Conservation (phyloP, 768 basidiomycete species). For the Mrakia hoshinonis region DNA sequence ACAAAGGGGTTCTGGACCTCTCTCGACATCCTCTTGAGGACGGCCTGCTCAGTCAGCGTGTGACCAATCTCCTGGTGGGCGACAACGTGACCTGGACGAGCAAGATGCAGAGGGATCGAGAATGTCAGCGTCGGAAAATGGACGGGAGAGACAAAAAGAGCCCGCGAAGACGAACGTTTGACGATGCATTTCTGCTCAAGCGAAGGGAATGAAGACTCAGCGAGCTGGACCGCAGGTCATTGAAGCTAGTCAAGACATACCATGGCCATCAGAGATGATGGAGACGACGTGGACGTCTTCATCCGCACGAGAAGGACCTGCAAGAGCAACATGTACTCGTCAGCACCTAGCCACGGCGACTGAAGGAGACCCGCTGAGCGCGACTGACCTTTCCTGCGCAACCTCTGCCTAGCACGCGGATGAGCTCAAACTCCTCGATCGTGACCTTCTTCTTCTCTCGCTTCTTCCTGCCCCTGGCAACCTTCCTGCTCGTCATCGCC, state of each 20-base stretch:
- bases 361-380: neutral
- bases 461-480: slow-evolving; percentile 50
- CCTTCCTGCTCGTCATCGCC: slow-evolving; percentile 18
- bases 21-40: slow-evolving; percentile 85
- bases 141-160: neutral
- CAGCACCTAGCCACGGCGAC: neutral
- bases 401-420: slow-evolving; percentile 91
- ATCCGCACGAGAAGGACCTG: slow-evolving; percentile 68
- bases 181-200: slow-evolving; percentile 71
- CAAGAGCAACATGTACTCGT: neutral
- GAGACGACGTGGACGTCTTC: slow-evolving; percentile 41
- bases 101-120: neutral
- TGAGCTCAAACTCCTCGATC: slow-evolving; percentile 92
- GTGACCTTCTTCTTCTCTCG: slow-evolving; percentile 54
- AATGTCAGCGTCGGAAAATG: neutral
- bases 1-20: slow-evolving; percentile 68
- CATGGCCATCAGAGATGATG: slow-evolving; percentile 41
- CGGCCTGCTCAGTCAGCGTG: slow-evolving; percentile 91
- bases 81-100: slow-evolving; percentile 49
- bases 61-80: slow-evolving; percentile 95
- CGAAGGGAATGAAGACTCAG: neutral
- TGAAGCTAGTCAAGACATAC: neutral
- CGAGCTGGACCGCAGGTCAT: too few relatives aligned
- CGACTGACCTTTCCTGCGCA: slow-evolving; percentile 82
- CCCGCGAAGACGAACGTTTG: slow-evolving; percentile 50